Evolutionary conservation across 768 basidiomycete species (phyloP), one percentile per base, ranked within the genome.

Genomic region (Pisolithus microcarpus): DNA sequence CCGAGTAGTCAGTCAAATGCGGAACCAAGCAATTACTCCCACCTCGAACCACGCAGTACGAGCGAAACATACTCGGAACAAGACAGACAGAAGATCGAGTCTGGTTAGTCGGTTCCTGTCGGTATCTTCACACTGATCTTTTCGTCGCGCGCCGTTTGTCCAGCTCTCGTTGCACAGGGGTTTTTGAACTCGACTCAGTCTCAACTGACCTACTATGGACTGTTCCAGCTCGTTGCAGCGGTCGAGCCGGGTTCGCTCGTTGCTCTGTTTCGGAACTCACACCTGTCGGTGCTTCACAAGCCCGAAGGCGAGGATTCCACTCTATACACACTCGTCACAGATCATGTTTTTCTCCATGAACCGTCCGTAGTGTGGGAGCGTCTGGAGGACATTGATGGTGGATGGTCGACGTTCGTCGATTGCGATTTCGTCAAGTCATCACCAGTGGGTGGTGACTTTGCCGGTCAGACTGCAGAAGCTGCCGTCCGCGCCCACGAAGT

Each of bases 241-340:
- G 61, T 79, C 30, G 49, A 66, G 13, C 72, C 75, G 0, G 76
- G 80, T 2, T 72, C 80, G 1, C 79, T 93, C 49, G 84, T 86
- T n/a, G 91, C 92, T 0, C 79, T 94, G 54, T 95, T 93, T 75
- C 82, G 93, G 48, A 91, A 82, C 66, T 91, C 90, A 0, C 93
- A 95, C 62, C 80, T 96, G 13, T 85, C 86, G 0, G 92, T 95
- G 8, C 72, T 96, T 2, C 87, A 91, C 72, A 89, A 85, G 52
- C 68, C 72, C 52, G 47, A 46, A 0, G 61, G 61, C 5, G 66
- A 71, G 23, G 71, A 69, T 28, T 51, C 76, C 0, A 75, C 80
- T 5, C 71, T 96, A 7, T 94, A 90, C 64, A 80, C 81, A 1
- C 83, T 96, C 54, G 90, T 85, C 11, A 93, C 93, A 0, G 93